Evolutionary conservation across 2,329 filamentous ascomycete species (phyloP).

Genomic region (Paecilomyces formosus): DNA sequence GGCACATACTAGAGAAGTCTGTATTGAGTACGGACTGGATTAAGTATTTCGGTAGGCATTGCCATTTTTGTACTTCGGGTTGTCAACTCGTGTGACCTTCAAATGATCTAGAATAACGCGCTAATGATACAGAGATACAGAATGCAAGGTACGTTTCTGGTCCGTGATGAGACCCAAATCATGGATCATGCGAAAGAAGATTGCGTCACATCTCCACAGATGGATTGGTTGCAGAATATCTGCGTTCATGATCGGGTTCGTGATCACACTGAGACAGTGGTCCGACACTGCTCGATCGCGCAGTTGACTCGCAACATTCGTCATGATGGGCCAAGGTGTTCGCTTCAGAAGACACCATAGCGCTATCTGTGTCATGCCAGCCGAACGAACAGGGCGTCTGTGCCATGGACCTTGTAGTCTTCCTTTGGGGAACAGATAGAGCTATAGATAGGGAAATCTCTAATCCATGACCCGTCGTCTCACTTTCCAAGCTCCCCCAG

Average conservation of each 20-base stretch:
- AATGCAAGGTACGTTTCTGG: background rate
- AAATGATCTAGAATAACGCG: background rate
- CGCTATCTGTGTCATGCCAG: background rate
- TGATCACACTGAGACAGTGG: background rate
- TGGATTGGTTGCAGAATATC: background rate
- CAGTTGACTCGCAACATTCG: background rate
- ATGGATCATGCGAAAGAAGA: background rate
- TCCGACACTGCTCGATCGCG: background rate
- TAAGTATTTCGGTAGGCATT: too few species aligned
- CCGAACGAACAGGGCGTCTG: background rate
- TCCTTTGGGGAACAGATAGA: background rate
- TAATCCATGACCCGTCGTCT: constrained; percentile 8
- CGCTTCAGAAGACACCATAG: background rate
- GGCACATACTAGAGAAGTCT: too few species aligned
- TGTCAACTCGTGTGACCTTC: too few species aligned
- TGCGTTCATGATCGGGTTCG: background rate
- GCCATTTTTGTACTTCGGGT: too few species aligned
- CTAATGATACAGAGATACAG: background rate
- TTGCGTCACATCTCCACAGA: background rate
- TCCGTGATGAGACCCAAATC: background rate
- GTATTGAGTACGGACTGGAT: too few species aligned
- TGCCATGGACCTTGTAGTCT: background rate
- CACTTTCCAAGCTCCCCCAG: constrained; percentile 72
- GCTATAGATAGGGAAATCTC: background rate
- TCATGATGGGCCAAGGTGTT: background rate